Conservation (phyloP, 164 flowering plant species). For the Warburgia ugandensis region DNA sequence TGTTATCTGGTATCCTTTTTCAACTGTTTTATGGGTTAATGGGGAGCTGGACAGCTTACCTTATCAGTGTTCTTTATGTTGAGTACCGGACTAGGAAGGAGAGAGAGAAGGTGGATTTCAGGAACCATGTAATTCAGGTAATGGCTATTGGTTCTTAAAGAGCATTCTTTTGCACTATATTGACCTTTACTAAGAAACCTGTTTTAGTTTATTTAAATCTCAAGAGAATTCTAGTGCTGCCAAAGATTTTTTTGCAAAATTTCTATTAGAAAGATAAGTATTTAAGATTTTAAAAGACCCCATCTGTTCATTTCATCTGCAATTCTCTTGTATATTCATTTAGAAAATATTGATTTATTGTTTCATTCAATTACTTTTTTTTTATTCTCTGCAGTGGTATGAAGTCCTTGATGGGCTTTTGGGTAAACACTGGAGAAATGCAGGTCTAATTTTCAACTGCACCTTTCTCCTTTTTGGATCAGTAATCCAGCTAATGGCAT, state of each 20-base stretch:
- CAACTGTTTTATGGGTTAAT: constrained; percentile 63
- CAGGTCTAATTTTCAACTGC: constrained; percentile 71
- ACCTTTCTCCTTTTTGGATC: constrained; percentile 81
- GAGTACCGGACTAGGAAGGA: constrained; percentile 70
- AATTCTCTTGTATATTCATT: too few species aligned
- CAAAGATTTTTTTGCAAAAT: too few species aligned
- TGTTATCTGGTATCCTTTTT: constrained; percentile 55
- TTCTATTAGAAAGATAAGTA: too few species aligned
- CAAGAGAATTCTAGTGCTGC: too few species aligned
- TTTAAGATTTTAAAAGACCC: too few species aligned
- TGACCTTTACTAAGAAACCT: too few species aligned
- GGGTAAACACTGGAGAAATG: constrained; percentile 71
- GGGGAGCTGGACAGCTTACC: constrained; percentile 80
- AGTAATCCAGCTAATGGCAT: constrained; percentile 80
- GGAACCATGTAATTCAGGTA: constrained; percentile 83
- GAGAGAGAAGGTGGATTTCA: constrained; percentile 62
- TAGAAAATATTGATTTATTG: too few species aligned
- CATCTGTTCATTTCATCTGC: too few species aligned
- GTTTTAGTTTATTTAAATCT: too few species aligned
- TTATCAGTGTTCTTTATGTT: constrained; percentile 59
- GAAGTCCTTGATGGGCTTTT: constrained; percentile 82
- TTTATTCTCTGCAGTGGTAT: constrained; percentile 55
- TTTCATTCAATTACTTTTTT: not conserved
- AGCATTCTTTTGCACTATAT: not conserved
- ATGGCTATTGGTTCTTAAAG: not conserved